Evolutionary conservation across 2,329 filamentous ascomycete genomes (phyloP), one percentile per base, ranked within the genome.

Genomic region (Clonostachys rosea): DNA sequence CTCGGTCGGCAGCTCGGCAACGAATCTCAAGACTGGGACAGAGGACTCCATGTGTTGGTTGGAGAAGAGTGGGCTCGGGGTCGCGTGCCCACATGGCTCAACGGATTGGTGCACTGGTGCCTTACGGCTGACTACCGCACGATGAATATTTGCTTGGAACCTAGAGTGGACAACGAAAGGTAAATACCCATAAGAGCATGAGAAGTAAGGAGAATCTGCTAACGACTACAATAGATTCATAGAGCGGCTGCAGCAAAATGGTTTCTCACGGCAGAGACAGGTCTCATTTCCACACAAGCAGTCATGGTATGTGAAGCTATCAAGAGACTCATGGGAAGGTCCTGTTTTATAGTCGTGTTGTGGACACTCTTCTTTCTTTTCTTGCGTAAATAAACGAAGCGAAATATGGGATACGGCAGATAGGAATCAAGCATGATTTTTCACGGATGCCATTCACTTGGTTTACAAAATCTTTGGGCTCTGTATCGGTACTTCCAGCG

Each of bases 21-120:
- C 18, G 76, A 79, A 5, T 81, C 84, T 0, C 81, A 79, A 8
- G 88, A 96, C 57, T 97, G 87, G 67, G 92, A 97, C 57, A 76
- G 94, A 7, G 94, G 94, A 0, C 69, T 97, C 16, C 94, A 99
- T 59, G 83, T 94, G 12, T 72, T 99, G 37, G 79, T 99, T 5
- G 94, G 94, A 2, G 94, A 97, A 68, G 84, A 96, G 57, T 95
- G 94, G 71, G 95, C 91, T 47, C 77, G 92, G 45, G 92, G 92
- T 0, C 70, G 81, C n/a, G 87, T 96, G 18, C 80, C 80, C 46
- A 74, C 84, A 34, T 99, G 94, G 94, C 64, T 96, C 55, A 88
- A 82, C 45, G 86, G 90, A 17, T 63, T 97, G 55, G 84, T 94
- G n/a, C 94, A 99, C 65, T 92, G 86, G 74, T 88, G 86, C 56